phyloP scores from a whole-genome alignment of 768 basidiomycete species.

The Leucocoprinus leucothites region DNA sequence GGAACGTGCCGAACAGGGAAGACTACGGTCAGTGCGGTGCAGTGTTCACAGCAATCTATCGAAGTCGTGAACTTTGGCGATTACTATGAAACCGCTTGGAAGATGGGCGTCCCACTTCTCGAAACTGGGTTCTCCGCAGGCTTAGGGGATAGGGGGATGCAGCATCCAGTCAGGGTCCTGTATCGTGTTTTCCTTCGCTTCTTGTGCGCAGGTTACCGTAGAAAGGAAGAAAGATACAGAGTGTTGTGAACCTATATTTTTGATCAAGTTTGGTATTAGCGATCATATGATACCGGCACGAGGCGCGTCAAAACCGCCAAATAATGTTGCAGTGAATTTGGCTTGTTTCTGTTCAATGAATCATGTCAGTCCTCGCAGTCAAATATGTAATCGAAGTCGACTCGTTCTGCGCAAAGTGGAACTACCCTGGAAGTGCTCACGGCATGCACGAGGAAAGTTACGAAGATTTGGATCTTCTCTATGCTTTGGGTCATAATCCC shows the following conservation, averaged over 20 bases:
- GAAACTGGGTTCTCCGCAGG: constrained; percentile 3
- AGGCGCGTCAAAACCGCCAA: neutral
- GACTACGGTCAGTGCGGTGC: neutral
- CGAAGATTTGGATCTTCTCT: constrained; percentile 6
- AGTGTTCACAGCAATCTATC: neutral
- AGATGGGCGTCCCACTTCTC: constrained; percentile 2
- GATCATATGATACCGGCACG: constrained; percentile 6
- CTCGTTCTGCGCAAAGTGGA: neutral
- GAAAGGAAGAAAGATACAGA: neutral
- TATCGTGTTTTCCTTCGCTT: neutral
- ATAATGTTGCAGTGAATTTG: neutral
- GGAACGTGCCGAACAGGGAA: neutral
- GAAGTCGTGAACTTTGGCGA: neutral
- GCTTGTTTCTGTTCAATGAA: neutral
- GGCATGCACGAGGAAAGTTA: constrained; percentile 11
- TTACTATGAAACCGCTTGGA: neutral
- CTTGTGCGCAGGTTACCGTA: neutral
- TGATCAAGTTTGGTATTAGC: constrained; percentile 1
- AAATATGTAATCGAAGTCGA: constrained; percentile 12
- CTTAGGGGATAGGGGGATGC: neutral
- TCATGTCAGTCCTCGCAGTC: neutral
- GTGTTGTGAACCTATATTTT: neutral
- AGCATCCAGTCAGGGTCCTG: neutral
- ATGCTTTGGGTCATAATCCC: neutral
- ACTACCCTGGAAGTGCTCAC: constrained; percentile 5